Conservation (phyloP, 306 rosid genomes). For the Abrus precatorius region DNA sequence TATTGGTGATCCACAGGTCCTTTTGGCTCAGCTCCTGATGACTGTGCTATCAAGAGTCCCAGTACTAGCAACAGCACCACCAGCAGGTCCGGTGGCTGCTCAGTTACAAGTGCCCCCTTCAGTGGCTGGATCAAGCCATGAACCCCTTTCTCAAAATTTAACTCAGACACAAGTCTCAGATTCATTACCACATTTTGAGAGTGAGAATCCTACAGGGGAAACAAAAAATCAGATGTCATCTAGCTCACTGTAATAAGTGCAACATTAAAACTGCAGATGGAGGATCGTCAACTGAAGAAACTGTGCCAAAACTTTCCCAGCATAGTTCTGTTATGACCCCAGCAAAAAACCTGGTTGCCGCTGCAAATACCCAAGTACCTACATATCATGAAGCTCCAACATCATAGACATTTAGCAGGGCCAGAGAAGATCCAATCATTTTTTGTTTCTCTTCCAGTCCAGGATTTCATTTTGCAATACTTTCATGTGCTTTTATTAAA, state of each 20-base stretch:
- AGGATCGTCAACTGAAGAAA: conserved; percentile 5
- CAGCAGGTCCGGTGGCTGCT: conserved; percentile 7
- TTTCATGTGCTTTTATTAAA: neutral
- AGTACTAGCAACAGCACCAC: conserved; percentile 26
- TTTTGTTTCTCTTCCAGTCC: neutral
- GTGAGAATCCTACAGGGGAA: neutral
- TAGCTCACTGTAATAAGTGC: neutral
- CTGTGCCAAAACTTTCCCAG: conserved; percentile 4
- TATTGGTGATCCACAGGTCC: conserved; percentile 62
- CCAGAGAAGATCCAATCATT: neutral
- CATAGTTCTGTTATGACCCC: conserved; percentile 12
- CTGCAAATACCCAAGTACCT: conserved; percentile 32
- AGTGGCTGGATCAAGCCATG: conserved; percentile 33
- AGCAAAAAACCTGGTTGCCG: conserved; percentile 4
- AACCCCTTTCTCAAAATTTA: neutral
- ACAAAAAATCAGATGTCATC: too few relatives aligned
- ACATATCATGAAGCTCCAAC: conserved; percentile 24
- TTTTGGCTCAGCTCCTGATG: conserved; percentile 68
- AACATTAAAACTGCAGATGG: conserved; percentile 9
- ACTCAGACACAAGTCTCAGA: conserved; percentile 7
- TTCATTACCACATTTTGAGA: neutral
- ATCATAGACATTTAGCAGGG: conserved; percentile 24
- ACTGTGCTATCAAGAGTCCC: conserved; percentile 58
- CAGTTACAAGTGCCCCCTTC: conserved; percentile 19
- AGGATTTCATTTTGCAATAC: neutral